phyloP scores from a whole-genome alignment of 129 eudicot genomes.

The Saposhnikovia divaricata region DNA sequence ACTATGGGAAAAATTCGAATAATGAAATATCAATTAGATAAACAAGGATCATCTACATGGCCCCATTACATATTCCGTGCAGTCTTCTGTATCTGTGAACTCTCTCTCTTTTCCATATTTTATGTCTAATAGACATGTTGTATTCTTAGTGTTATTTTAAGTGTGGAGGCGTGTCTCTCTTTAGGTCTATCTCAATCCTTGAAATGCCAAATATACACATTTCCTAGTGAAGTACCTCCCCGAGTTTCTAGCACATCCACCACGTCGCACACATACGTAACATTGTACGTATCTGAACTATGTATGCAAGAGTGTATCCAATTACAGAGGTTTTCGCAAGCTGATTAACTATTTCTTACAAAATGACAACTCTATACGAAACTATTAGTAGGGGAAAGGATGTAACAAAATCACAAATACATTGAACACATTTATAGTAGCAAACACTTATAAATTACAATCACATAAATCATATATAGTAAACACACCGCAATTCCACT shows the following conservation, averaged over 20 bases:
- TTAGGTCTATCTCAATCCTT: not conserved
- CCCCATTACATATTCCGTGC: not conserved
- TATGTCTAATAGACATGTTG: not conserved
- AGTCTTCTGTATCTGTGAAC: not conserved
- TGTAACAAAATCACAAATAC: not conserved
- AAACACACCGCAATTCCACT: conserved; percentile 83
- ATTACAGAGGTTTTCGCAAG: not conserved
- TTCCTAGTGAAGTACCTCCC: not conserved
- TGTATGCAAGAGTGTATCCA: not conserved
- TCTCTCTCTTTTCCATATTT: not conserved
- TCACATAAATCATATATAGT: not conserved
- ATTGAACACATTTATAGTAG: not conserved
- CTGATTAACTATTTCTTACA: not conserved
- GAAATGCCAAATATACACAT: not conserved
- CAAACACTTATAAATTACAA: not conserved
- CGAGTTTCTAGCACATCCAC: not conserved
- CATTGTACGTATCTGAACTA: not conserved
- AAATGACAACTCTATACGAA: not conserved
- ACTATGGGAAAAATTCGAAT: not conserved
- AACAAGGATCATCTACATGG: not conserved
- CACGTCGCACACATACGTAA: not conserved
- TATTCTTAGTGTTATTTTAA: not conserved
- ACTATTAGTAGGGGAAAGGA: not conserved
- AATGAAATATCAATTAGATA: not conserved
- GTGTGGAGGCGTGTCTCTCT: not conserved